Base-by-base conservation (phyloP, 495 filamentous ascomycete species). In the Talaromyces ruber region DNA sequence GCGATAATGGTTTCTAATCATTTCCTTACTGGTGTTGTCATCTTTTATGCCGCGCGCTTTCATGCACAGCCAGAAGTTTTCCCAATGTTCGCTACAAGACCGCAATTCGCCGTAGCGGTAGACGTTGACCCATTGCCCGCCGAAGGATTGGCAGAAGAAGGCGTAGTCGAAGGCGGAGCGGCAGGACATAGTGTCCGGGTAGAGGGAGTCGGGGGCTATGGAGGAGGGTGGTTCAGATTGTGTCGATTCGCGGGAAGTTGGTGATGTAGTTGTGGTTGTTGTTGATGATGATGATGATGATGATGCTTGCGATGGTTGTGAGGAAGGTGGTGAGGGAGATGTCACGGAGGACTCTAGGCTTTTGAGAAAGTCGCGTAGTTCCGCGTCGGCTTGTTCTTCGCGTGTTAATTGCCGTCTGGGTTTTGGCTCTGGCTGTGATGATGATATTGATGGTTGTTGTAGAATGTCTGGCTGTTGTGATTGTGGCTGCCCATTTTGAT, bases 21-120 rank as follows among this genome's bases (percentile, higher is more conserved):
- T 81, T 60, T 76, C 79, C 64, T 78, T 81, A 64, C 79, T 79
- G 65, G 79, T 64, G 34, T 80, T 71, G 1, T 80, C 76, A 4
- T 73, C 47, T 64, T 66, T 71, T 45, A 70, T 81, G 73, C 47
- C 70, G 65, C 74, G 66, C n/a, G 86, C 86, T 61, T 88, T 86
- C 91, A 98, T 96, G 79, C 94, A 98, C 74, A 96, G 89, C 86
- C 93, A 91, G 77, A 94, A 97, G 71, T 93, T 88, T 65, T 85
- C 80, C 90, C 92, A 96, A 51, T 89, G 86, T 65, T 93, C 86
- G 28, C 76, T 76, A 79, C 94, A 98, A 9, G 82, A 77, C 2
- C 86, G 83, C 53, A 94, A 64, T 45, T 71, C 73, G 60, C 94
- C 94, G 72, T 90, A 86, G 45, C 94, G 89, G 81, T 98, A 98